Conservation (phyloP, 2,329 filamentous ascomycete genomes). For the Pyrenochaeta sp. region DNA sequence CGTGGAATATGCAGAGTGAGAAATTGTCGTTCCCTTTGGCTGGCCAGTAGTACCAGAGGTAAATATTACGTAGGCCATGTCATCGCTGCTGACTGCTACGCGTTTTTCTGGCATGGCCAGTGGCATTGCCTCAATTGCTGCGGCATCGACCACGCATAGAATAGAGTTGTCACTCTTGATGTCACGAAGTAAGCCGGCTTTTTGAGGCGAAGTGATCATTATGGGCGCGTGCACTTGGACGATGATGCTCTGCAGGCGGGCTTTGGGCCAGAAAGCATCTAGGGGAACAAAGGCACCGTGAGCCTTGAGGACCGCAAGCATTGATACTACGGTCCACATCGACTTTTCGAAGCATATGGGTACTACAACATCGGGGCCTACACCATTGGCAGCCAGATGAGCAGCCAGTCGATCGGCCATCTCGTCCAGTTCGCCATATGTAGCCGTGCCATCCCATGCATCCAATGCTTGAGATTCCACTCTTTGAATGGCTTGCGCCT, state of each 20-base stretch:
- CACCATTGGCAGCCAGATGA: conserved; percentile 22
- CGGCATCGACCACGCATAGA: too few relatives aligned
- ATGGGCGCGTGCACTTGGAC: too few relatives aligned
- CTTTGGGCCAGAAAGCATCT: conserved; percentile 10
- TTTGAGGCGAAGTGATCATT: too few relatives aligned
- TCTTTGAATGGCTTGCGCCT: neutral
- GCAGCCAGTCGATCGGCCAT: conserved; percentile 19
- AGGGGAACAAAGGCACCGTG: conserved; percentile 27
- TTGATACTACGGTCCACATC: conserved; percentile 36
- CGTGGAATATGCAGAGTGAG: neutral
- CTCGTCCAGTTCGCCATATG: conserved; percentile 25
- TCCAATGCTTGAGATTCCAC: conserved; percentile 15
- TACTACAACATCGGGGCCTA: conserved; percentile 27
- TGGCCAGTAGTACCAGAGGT: conserved; percentile 81
- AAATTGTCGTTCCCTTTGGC: conserved; percentile 68
- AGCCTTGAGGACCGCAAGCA: conserved; percentile 39
- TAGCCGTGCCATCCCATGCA: conserved; percentile 32
- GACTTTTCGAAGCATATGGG: conserved; percentile 43
- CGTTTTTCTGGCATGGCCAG: too few relatives aligned
- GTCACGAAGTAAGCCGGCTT: too few relatives aligned
- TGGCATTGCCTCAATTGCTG: too few relatives aligned
- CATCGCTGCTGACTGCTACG: neutral
- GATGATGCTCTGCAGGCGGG: conserved; percentile 1
- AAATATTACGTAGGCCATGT: conserved; percentile 61
- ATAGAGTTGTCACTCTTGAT: too few relatives aligned